phyloP scores from a whole-genome alignment of 1,139 yeast genomes.

The Taphrina wiesneri region DNA sequence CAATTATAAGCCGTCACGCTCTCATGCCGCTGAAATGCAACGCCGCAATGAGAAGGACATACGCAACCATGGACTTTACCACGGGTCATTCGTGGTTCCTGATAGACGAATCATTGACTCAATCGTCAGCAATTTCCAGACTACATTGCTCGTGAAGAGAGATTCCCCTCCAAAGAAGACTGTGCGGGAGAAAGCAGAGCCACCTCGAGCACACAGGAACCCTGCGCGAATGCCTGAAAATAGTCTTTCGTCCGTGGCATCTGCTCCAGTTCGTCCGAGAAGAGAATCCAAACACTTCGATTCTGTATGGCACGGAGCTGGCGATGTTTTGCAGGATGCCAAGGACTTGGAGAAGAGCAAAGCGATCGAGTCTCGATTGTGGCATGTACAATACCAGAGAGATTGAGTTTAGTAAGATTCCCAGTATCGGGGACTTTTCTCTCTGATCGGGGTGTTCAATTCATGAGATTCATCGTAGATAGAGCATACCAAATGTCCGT shows the following conservation, averaged over 20 bases:
- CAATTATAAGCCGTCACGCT: not conserved
- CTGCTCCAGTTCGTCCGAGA: not conserved
- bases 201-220: not conserved
- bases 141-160: not conserved
- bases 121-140: not conserved
- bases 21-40: slow-evolving; percentile 9
- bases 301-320: not conserved
- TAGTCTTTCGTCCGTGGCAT: not conserved
- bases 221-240: not conserved
- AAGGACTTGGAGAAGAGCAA: not conserved
- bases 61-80: not conserved
- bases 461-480: no score
- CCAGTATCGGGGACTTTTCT: no score
- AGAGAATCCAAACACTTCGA: not conserved
- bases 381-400: slow-evolving; percentile 1
- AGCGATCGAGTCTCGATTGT: not conserved
- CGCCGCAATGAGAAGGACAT: not conserved
- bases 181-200: not conserved
- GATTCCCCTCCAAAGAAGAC: not conserved
- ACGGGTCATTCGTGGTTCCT: not conserved
- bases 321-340: not conserved
- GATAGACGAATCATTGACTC: not conserved
- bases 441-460: no score
- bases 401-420: no score
- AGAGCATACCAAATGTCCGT: no score